Base-by-base conservation (phyloP, 805 yeast genomes). In the Metschnikowia similis region DNA sequence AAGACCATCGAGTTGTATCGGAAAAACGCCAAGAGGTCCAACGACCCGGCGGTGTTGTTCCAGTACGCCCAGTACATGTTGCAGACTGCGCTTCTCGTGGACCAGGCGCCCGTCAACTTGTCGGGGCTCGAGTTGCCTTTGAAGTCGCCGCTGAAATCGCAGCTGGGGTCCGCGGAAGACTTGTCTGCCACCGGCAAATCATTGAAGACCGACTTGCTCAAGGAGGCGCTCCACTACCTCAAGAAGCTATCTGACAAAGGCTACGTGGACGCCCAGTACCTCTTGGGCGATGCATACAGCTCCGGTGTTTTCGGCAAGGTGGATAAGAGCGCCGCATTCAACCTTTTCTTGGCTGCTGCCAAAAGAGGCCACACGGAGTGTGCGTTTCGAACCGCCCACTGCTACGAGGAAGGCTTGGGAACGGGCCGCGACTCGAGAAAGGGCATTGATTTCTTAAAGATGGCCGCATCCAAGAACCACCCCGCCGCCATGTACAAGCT, bases 401-500 rank as follows among this genome's bases (percentile, higher is more conserved):
- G 97, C 67, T 87, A 85, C 58, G 96, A 91, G 66, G 95, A 90
- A 67, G 99, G 99, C 14, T 74, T 91, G 67, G 99, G 99, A 4
- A 86, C 92, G 4, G 83, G 89, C 17, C 79, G 94, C 58, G 97
- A 94, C 66, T 84, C 96, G 0, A 79, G 95, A 49, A 85, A 89
- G 59, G 90, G 95, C 1, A 72, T 89, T 7, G 95, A 89, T 57
- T 89, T 84, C 64, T 71, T 89, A 51, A 85, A 86, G 63, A 83
- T 83, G 62, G 96, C 98, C 0, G 96, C 98, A 0, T 79, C 90
- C 31, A 85, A 87, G 64, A 89, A 88, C 61, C 99, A 92, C 66
- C 90, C 97, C 0, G 91, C 96, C n/a, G 97, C 98, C 4, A 89
- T 92, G 96, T 87, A 85, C 71, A 88, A 91, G 64, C 74, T 90